Percentiles rank a stretch among this genome's conserved stretches.
These are phyloP conservation scores for Acanthamoeba polyphaga DNA, from an alignment of 208 protist genomes.

Conservation along the genomic window DNA sequence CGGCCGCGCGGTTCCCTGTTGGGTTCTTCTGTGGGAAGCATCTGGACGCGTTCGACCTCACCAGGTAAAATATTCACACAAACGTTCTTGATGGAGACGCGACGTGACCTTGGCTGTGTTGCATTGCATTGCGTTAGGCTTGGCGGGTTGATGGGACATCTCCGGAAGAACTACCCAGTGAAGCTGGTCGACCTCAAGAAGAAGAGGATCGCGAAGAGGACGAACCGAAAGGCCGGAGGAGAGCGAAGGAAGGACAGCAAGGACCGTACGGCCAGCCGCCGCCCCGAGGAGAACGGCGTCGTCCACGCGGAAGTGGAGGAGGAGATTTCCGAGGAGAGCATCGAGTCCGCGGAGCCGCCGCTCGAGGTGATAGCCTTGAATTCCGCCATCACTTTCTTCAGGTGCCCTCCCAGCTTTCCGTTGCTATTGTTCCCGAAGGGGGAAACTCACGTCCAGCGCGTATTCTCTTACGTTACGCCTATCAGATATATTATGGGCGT, in stretches of 20 bases:
- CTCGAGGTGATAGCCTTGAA: not conserved
- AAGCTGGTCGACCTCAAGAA: not conserved
- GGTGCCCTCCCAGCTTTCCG: not conserved
- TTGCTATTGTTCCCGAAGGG: not conserved
- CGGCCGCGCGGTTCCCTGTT: not conserved
- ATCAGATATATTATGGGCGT: slow-evolving; percentile 14
- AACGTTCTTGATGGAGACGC: too few species aligned
- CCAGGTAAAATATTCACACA: not conserved
- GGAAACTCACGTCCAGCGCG: not conserved
- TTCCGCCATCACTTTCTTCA: slow-evolving; percentile 12
- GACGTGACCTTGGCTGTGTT: not conserved
- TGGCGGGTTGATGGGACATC: slow-evolving; percentile 24
- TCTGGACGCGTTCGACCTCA: not conserved
- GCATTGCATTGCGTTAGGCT: not conserved
- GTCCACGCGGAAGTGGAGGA: not conserved
- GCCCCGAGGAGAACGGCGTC: not conserved
- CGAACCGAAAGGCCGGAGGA: not conserved
- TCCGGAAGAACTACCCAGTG: not conserved
- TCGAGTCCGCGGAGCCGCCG: not conserved
- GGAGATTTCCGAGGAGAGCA: not conserved
- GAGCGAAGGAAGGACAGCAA: not conserved
- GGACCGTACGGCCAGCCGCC: not conserved
- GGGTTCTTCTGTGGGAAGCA: slow-evolving; percentile 10
- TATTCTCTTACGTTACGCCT: too few species aligned
- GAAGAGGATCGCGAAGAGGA: not conserved